Base-by-base conservation (phyloP, 371 early-diverging fungal species). In the Entomophthora muscae region DNA sequence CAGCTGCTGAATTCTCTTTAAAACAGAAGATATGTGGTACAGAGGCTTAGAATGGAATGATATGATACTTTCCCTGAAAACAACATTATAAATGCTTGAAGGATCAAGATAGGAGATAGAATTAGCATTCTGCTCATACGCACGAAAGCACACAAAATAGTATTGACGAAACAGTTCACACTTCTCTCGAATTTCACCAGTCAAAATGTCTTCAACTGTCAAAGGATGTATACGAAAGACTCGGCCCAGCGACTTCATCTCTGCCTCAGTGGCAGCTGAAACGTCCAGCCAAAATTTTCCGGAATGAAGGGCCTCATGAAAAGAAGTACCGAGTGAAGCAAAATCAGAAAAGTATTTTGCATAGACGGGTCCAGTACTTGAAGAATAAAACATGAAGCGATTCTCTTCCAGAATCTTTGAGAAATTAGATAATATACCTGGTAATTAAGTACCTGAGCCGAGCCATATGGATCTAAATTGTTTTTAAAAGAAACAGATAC, bases 271-370 rank as follows among this genome's bases (percentile, higher is more conserved):
- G 0, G 94, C 90, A 1, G 82, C 78, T 32, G 82, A 74, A 0
- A 93, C 80, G 69, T 95, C 91, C 24, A 95, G 72, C 95, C 95
- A 93, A 77, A 91, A 95, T 63, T 75, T 77, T 3, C 72, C 76
- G 23, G 75, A 71, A 3, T 75, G 70, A 23, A 76, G 58, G 52
- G 82, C 67, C 21, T 71, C 71, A 10, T 75, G 72, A 0, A 73
- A 57, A 0, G 69, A 65, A 77, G 63, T 13, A 79, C 68, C 29
- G 5, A 30, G 3, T 2, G 22, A 17, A 17, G 22, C 13, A 7
- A 59, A 32, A 10, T 78, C 76, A 12, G 67, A 66, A 55, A 82
- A 65, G 10, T 76, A 73, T 22, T 66, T 67, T 24, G 68, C 71
- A 60, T 75, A 73, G n/a, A 80, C 58, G 12, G 77, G 71, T 52